These are phyloP conservation scores for Begonia fuchsioides DNA, from an alignment of 306 rosid genomes.

Conservation along the genomic window DNA sequence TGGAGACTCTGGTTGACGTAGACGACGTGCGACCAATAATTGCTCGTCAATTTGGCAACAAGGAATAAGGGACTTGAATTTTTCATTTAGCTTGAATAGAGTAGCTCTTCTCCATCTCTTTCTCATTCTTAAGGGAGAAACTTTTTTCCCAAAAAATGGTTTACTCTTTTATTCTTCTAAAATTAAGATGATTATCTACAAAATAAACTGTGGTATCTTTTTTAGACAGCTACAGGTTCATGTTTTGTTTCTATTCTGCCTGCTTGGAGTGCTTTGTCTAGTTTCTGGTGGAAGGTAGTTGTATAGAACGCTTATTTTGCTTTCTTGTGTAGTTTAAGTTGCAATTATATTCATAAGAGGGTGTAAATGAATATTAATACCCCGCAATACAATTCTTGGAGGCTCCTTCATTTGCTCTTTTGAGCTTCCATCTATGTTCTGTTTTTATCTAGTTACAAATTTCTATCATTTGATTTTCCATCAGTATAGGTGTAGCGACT, in stretches of 20 bases:
- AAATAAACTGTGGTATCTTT: conserved; percentile 40
- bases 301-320: conserved; percentile 27
- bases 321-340: conserved; percentile 55
- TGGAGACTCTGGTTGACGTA: conserved; percentile 79
- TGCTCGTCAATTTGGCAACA: conserved; percentile 75
- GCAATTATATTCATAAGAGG: conserved; percentile 21
- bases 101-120: conserved; percentile 27
- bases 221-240: too few relatives aligned
- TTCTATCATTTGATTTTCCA: neutral
- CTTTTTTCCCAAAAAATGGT: conserved; percentile 39
- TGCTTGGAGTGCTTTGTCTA: conserved; percentile 48
- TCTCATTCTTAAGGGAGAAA: conserved; percentile 24
- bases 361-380: too few relatives aligned
- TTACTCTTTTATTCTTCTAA: conserved; percentile 24
- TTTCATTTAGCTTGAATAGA: conserved; percentile 52
- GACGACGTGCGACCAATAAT: conserved; percentile 97
- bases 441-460: conserved; percentile 5
- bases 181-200: conserved; percentile 51
- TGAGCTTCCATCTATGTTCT: too few relatives aligned
- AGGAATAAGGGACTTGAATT: conserved; percentile 47
- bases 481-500: neutral
- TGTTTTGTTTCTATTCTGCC: too few relatives aligned
- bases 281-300: conserved; percentile 58
- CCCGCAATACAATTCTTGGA: too few relatives aligned
- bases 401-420: too few relatives aligned